A percentile compares a stretch with the other conserved stretches of the same genome.
Evolutionary conservation across 2,329 filamentous ascomycete species (phyloP).

Genomic region (Fusarium virguliforme): DNA sequence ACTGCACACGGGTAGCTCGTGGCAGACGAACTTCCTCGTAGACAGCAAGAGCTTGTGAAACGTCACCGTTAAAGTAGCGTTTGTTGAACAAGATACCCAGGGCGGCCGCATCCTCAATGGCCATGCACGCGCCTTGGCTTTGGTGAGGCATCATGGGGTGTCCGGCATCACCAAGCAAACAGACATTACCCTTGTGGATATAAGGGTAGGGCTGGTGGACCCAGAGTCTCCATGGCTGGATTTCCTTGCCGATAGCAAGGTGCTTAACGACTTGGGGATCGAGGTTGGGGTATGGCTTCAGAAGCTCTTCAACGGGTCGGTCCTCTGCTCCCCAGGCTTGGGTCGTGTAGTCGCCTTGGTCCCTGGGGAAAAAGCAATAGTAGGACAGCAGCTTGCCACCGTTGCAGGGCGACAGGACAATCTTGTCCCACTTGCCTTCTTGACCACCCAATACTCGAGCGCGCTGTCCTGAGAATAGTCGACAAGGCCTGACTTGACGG

Average conservation of each 20-base stretch:
- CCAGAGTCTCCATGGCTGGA: slow-evolving; percentile 75
- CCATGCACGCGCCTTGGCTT: slow-evolving; percentile 79
- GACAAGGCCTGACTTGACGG: slow-evolving; percentile 71
- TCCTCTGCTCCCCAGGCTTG: slow-evolving; percentile 73
- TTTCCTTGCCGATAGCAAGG: slow-evolving; percentile 73
- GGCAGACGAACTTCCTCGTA: slow-evolving; percentile 71
- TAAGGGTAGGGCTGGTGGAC: slow-evolving; percentile 76
- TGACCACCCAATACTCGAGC: slow-evolving; percentile 80
- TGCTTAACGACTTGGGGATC: slow-evolving; percentile 72
- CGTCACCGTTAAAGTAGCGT: slow-evolving; percentile 63
- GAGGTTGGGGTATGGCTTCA: slow-evolving; percentile 73
- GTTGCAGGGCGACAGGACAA: slow-evolving; percentile 79
- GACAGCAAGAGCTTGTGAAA: slow-evolving; percentile 63
- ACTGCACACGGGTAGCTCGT: slow-evolving; percentile 70
- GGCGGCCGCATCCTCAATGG: slow-evolving; percentile 76
- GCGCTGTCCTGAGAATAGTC: slow-evolving; percentile 75
- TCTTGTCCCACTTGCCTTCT: slow-evolving; percentile 76
- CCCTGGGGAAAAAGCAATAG: slow-evolving; percentile 78
- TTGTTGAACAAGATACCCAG: slow-evolving; percentile 74
- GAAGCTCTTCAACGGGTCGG: slow-evolving; percentile 70
- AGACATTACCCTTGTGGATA: slow-evolving; percentile 66
- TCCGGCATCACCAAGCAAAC: slow-evolving; percentile 76
- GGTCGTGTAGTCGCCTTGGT: slow-evolving; percentile 66
- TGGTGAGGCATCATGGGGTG: slow-evolving; percentile 81
- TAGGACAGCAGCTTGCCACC: slow-evolving; percentile 76